phyloP scores from a whole-genome alignment of 345 rosid genomes.

The Anacardium occidentale region DNA sequence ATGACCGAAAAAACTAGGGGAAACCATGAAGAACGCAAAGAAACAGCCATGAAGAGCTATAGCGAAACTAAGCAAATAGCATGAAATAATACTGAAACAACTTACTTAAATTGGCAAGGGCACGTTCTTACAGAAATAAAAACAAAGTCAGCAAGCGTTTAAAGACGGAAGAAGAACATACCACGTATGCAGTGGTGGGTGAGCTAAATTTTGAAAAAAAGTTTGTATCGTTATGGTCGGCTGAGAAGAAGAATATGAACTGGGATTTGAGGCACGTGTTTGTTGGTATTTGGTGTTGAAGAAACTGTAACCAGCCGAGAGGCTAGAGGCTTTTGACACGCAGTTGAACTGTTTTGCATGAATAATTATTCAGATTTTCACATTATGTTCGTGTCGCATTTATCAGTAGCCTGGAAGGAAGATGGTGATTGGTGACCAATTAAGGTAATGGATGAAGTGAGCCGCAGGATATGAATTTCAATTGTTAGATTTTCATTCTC shows the following conservation, averaged over 20 bases:
- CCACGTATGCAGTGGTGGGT: slow-evolving; percentile 57
- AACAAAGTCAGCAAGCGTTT: slow-evolving; percentile 14
- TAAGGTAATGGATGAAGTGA: neutral
- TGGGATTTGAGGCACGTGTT: slow-evolving; percentile 23
- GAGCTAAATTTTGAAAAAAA: slow-evolving; percentile 70
- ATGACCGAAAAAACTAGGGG: slow-evolving; percentile 16
- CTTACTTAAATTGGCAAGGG: slow-evolving; percentile 14
- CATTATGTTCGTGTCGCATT: neutral
- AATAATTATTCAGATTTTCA: neutral
- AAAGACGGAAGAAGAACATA: slow-evolving; percentile 10
- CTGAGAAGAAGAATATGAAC: slow-evolving; percentile 2
- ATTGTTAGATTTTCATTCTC: neutral
- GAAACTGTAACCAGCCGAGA: slow-evolving; percentile 6
- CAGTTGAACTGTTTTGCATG: neutral
- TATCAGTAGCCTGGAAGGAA: neutral
- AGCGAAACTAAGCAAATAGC: slow-evolving; percentile 12
- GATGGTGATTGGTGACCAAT: neutral
- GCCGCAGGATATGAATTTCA: neutral
- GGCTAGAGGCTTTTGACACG: slow-evolving; percentile 13
- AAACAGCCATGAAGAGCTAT: slow-evolving; percentile 17
- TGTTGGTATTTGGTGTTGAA: neutral
- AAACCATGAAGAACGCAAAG: slow-evolving; percentile 3
- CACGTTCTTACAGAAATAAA: slow-evolving; percentile 25
- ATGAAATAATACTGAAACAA: slow-evolving; percentile 1
- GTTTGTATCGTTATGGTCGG: slow-evolving; percentile 39